Percentiles rank a stretch among this genome's conserved stretches.
Evolutionary conservation across 2,329 filamentous ascomycete species (phyloP).

Genomic region (Neonectria coccinea): DNA sequence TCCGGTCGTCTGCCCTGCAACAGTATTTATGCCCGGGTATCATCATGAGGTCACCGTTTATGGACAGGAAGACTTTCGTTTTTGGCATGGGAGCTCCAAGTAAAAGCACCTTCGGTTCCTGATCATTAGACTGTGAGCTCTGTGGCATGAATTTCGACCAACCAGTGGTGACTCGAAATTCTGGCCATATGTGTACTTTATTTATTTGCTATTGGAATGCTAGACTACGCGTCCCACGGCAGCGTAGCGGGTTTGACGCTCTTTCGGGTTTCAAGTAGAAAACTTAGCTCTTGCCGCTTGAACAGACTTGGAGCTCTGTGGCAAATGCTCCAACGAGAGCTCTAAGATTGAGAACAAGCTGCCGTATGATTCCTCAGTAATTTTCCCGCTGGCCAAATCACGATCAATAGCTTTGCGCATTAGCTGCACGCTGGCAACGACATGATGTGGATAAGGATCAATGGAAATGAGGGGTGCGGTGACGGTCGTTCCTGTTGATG

Average conservation of each 20-base stretch:
- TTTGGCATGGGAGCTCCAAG: neutral
- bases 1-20: neutral
- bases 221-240: neutral
- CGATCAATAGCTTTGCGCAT: constrained; percentile 47
- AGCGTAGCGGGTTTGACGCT: neutral
- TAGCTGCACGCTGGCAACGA: constrained; percentile 47
- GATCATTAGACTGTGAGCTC: too few relatives aligned
- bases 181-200: neutral
- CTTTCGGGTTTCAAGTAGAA: constrained; percentile 10
- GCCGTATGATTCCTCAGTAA: constrained; percentile 43
- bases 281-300: constrained; percentile 45
- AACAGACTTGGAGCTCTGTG: constrained; percentile 49
- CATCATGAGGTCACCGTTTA: neutral
- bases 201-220: neutral
- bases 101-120: neutral
- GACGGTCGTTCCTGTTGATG: constrained; percentile 18
- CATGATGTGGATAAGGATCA: constrained; percentile 50
- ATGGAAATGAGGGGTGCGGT: constrained; percentile 48
- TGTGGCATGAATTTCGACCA: neutral
- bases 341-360: constrained; percentile 45
- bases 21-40: neutral
- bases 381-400: constrained; percentile 43
- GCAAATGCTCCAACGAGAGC: constrained; percentile 43
- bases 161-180: constrained; percentile 16
- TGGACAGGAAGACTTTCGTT: neutral